Base-by-base conservation (phyloP, 2,329 filamentous ascomycete species). In the Cladobotryum protrusum region DNA sequence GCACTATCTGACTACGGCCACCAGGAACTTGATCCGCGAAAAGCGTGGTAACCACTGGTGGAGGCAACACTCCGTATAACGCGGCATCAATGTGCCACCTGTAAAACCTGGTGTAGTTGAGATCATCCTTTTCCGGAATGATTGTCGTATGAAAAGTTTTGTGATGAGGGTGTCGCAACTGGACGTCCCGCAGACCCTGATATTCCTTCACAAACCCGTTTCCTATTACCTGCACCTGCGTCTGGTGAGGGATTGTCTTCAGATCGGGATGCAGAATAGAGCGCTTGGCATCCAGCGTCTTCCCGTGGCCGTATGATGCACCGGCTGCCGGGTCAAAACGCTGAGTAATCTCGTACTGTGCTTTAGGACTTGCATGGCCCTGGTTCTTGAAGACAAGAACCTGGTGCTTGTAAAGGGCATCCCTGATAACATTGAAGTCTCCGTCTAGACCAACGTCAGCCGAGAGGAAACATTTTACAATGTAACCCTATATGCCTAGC, bases 61-160 rank as follows among this genome's bases (percentile, higher is more conserved):
- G 86, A n/a, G 86, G 80, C 6, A 89, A 29, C 6, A 9, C 76
- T 15, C 79, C 84, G 62, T 90, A 90, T 5, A 90, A 71, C 1
- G 86, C 86, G 3, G 87, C 86, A 60, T 90, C 86, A 48, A 90
- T 89, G 64, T 90, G 86, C 86, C 87, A 90, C 52, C 86, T 74
- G 68, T 87, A 90, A 69, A 89, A 83, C 69, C 70, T 71, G 3
- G 76, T 79, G 52, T 62, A 74, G 57, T 69, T 68, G 17, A 75
- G 64, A 53, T 78, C 75, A n/a, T 77, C 72, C 7, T 67, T 65
- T 13, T 67, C 68, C 0, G 85, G 76, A 54, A 91, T 79, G 17
- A 70, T 63, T 5, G 80, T 79, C 47, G 79, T 78, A 66, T 91
- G 87, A 67, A 91, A 91, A 1, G 83, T 89, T 51, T 77, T 78